Evolutionary conservation across 2,329 filamentous ascomycete genomes (phyloP).

Genomic region (Fusarium brachygibbosum): DNA sequence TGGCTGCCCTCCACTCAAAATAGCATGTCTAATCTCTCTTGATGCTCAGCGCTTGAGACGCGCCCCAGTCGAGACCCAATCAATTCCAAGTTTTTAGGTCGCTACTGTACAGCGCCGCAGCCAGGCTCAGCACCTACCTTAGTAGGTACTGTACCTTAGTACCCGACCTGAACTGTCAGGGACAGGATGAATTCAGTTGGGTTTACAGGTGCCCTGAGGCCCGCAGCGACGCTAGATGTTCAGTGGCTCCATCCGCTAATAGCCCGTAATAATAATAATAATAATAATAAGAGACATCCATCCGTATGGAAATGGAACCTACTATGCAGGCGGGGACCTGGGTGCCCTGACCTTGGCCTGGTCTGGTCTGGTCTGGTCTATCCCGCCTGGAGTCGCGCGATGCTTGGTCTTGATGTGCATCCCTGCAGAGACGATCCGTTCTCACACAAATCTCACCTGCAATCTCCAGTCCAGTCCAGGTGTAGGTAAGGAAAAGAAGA

Average conservation of each 20-base stretch:
- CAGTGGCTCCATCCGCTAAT: conserved; percentile 49
- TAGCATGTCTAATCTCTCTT: conserved; percentile 46
- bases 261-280: background rate
- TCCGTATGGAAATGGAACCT: background rate
- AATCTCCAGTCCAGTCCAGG: no score
- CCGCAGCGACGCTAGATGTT: conserved; percentile 47
- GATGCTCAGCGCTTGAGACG: conserved; percentile 46
- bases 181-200: conserved; percentile 24
- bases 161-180: conserved; percentile 18
- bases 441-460: conserved; percentile 51
- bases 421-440: conserved; percentile 54
- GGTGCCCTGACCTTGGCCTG: conserved; percentile 33
- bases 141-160: background rate
- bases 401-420: conserved; percentile 44
- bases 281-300: conserved; percentile 33
- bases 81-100: conserved; percentile 31
- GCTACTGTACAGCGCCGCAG: conserved; percentile 29
- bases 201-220: conserved; percentile 42
- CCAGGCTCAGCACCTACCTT: background rate
- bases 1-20: conserved; percentile 45
- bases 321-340: conserved; percentile 32
- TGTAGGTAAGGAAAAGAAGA: conserved; percentile 23
- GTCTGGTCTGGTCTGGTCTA: conserved; percentile 9
- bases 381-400: conserved; percentile 31
- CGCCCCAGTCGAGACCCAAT: conserved; percentile 42